Evolutionary conservation across 345 rosid species (phyloP).

Genomic region (Microthlaspi erraticum): DNA sequence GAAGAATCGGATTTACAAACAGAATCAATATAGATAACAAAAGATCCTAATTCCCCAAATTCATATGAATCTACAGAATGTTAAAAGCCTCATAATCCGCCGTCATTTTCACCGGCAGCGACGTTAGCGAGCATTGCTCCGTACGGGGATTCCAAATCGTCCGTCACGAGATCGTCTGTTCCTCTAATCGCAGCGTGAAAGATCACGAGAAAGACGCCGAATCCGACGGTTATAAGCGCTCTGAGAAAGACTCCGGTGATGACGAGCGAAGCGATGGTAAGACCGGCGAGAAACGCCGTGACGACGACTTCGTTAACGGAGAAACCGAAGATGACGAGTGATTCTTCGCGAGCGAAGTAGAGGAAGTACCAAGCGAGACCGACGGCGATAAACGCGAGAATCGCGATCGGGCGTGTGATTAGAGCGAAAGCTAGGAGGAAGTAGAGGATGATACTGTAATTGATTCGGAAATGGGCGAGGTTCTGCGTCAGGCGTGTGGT

Average conservation of each 20-base stretch:
- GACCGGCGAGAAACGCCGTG: constrained; percentile 38
- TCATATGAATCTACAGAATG: not conserved
- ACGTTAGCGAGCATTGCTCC: constrained; percentile 51
- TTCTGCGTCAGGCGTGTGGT: constrained; percentile 62
- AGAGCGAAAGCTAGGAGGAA: constrained; percentile 50
- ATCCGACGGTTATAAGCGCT: constrained; percentile 41
- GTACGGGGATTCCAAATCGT: constrained; percentile 59
- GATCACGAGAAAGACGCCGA: constrained; percentile 47
- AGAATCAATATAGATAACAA: not conserved
- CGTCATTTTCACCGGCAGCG: constrained; percentile 7
- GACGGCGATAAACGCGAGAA: constrained; percentile 47
- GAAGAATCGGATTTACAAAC: constrained; percentile 1
- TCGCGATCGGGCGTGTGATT: constrained; percentile 53
- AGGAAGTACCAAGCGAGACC: constrained; percentile 57
- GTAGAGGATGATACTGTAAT: constrained; percentile 53
- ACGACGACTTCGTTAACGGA: constrained; percentile 50
- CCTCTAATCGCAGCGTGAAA: constrained; percentile 56
- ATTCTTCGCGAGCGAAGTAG: constrained; percentile 55
- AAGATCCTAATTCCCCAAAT: not conserved
- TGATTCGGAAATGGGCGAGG: constrained; percentile 57
- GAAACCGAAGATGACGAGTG: constrained; percentile 45
- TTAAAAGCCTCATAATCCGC: constrained; percentile 40
- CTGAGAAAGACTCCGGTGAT: constrained; percentile 54
- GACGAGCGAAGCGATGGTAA: constrained; percentile 44
- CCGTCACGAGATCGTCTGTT: constrained; percentile 61